These are phyloP conservation scores for Exserohilum turcica DNA, from an alignment of 2,329 filamentous ascomycete species.

Conservation along the genomic window DNA sequence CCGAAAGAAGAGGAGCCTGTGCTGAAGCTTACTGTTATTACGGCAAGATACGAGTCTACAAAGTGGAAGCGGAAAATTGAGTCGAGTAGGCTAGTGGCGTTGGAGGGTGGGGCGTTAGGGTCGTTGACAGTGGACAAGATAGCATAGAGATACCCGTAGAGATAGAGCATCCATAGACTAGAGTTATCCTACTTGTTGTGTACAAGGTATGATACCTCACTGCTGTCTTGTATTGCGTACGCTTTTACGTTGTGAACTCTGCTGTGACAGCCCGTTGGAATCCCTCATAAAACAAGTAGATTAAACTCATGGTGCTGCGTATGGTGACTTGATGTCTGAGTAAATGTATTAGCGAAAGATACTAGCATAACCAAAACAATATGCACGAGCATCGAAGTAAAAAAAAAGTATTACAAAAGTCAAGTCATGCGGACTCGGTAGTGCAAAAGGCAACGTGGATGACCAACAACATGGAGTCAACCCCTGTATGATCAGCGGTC, in stretches of 20 bases:
- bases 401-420: background rate
- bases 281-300: too few species aligned
- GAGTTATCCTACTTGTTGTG: background rate
- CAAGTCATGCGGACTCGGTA: background rate
- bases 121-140: constrained; percentile 30
- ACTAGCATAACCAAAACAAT: too few species aligned
- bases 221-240: too few species aligned
- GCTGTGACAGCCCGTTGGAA: too few species aligned
- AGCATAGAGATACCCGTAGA: constrained; percentile 4
- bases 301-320: too few species aligned
- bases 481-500: constrained; percentile 11
- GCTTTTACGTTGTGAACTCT: too few species aligned
- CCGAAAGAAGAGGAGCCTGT: constrained; percentile 54
- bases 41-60: constrained; percentile 72
- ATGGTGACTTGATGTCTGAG: too few species aligned
- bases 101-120: constrained; percentile 30
- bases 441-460: too few species aligned
- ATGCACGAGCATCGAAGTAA: too few species aligned
- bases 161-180: background rate
- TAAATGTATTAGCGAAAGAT: too few species aligned
- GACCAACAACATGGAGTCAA: background rate
- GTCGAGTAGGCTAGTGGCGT: constrained; percentile 52
- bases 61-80: constrained; percentile 80
- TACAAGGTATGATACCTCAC: too few species aligned
- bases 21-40: constrained; percentile 75